These are phyloP conservation scores for Erythrophleum ivorense DNA, from an alignment of 331 rosid species.

Conservation along the genomic window DNA sequence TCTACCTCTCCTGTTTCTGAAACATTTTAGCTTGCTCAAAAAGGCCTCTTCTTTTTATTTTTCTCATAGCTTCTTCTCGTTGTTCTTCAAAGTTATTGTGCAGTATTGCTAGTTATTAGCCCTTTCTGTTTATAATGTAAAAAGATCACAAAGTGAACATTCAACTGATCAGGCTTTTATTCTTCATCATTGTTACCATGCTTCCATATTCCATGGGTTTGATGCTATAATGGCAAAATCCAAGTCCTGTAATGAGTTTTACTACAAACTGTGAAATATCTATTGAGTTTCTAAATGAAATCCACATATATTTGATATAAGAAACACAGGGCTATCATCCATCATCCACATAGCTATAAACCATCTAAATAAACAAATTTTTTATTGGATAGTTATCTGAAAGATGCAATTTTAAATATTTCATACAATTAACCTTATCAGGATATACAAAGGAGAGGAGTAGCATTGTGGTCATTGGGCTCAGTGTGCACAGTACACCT, in stretches of 20 bases:
- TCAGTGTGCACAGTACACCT: conserved; percentile 93
- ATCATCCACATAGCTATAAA: not conserved
- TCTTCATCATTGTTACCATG: not conserved
- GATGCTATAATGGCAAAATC: conserved; percentile 14
- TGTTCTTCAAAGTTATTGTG: not conserved
- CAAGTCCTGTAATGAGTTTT: not conserved
- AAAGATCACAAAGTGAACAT: not conserved
- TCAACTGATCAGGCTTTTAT: conserved; percentile 28
- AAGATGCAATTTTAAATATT: conserved; percentile 7
- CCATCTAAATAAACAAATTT: not conserved
- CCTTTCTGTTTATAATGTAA: not conserved
- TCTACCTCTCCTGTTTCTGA: not conserved
- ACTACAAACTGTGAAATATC: not conserved
- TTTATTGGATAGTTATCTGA: conserved; percentile 20
- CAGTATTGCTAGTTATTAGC: not conserved
- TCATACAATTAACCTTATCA: conserved; percentile 41
- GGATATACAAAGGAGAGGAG: conserved; percentile 98
- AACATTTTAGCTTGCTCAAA: not conserved
- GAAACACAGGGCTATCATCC: not conserved
- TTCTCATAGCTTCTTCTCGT: not conserved
- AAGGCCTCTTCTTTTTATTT: not conserved
- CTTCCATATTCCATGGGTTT: conserved; percentile 6
- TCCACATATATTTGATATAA: not conserved
- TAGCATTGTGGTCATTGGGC: conserved; percentile 95
- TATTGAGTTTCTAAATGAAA: not conserved